A percentile compares a stretch with the other conserved stretches of the same genome.
Evolutionary conservation across 208 protist species (phyloP).

Genomic region (Crithidia bombi): DNA sequence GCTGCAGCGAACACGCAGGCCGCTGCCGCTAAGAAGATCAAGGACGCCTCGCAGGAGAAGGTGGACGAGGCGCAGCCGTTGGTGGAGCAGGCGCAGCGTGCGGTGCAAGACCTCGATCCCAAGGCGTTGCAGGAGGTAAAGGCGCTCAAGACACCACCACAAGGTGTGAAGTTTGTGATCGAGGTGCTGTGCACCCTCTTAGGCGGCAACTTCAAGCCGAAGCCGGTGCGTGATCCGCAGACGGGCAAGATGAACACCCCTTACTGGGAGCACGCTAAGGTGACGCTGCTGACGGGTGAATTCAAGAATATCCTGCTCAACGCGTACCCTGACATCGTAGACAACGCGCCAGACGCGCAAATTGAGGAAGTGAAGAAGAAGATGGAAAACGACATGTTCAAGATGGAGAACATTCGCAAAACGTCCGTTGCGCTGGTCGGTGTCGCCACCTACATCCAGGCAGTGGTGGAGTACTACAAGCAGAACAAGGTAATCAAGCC

Average conservation of each 20-base stretch:
- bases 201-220: slow-evolving; percentile 87
- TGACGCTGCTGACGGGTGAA: slow-evolving; percentile 81
- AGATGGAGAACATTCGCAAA: slow-evolving; percentile 93
- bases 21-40: slow-evolving; percentile 91
- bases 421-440: slow-evolving; percentile 91
- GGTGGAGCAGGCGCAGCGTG: slow-evolving; percentile 93
- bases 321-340: slow-evolving; percentile 87
- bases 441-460: slow-evolving; percentile 97
- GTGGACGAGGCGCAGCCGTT: slow-evolving; percentile 95
- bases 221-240: slow-evolving; percentile 80
- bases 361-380: slow-evolving; percentile 96
- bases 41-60: slow-evolving; percentile 96
- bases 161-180: slow-evolving; percentile 95
- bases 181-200: slow-evolving; percentile 92
- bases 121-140: slow-evolving; percentile 96
- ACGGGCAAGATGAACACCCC: slow-evolving; percentile 84
- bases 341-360: slow-evolving; percentile 84
- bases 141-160: slow-evolving; percentile 94
- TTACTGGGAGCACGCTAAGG: slow-evolving; percentile 95
- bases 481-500: slow-evolving; percentile 97
- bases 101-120: slow-evolving; percentile 93
- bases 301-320: slow-evolving; percentile 91
- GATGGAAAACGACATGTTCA: slow-evolving; percentile 93
- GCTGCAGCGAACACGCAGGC: slow-evolving; percentile 91
- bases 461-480: slow-evolving; percentile 98